Base-by-base conservation (phyloP, 2,329 filamentous ascomycete genomes). In the Akanthomyces muscarius region DNA sequence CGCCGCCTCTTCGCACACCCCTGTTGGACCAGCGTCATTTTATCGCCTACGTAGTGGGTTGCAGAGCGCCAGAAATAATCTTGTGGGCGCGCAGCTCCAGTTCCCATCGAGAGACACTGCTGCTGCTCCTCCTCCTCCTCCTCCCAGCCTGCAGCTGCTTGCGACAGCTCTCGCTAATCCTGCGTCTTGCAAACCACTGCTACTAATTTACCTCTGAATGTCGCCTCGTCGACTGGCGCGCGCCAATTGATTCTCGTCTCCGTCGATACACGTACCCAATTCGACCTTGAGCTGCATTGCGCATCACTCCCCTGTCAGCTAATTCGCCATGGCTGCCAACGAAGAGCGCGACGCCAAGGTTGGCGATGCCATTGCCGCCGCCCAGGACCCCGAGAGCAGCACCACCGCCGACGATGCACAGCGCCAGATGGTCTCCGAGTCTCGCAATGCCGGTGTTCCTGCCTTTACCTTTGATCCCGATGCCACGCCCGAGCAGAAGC, bases 391-490 rank as follows among this genome's bases (percentile, higher is more conserved):
- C 42, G 77, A 90, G 69, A 89, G 83, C 72, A 78, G 76, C 51
- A 83, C 92, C 67, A 85, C 86, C 45, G 81, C 91, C 53, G 84
- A 89, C 47, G 86, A 88, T 66, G 90, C 90, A 38, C 84, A 96
- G 77, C 82, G 85, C 68, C 85, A 85, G 69, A 83, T 97, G 55
- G 82, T 96, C 30, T 81, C 90, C 61, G 88, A 96, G 74, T 91
- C 91, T 68, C 86, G 83, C 71, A 89, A 89, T 70, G 91, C 89
- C 14, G 95, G 95, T 48, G 86, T 89, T 28, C 79, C 88, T 36
- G 93, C 92, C 66, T 95, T 90, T 73, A 85, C 88, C 66, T 99
- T 98, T 78, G 85, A 99, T 72, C 92, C 95, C 0, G 79, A 97
- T 79, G 93, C 92, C 48, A 88, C 83, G 50, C 83, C 89, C 0